phyloP scores from a whole-genome alignment of 2,329 filamentous ascomycete genomes.

The Clonostachys sp. region DNA sequence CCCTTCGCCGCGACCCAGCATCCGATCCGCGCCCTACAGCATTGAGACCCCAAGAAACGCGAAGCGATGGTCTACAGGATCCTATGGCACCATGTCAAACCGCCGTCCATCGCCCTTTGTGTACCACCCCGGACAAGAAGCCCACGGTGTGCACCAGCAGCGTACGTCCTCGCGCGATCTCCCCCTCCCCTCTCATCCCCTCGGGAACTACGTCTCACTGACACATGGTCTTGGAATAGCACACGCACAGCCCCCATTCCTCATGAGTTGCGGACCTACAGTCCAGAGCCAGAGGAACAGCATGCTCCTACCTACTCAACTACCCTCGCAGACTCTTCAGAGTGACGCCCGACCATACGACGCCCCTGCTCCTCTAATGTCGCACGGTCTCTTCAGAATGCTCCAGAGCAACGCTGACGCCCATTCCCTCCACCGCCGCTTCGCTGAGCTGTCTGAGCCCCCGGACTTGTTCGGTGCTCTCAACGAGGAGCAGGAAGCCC shows the following conservation, averaged over 20 bases:
- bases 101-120: conserved; percentile 56
- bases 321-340: conserved; percentile 44
- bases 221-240: conserved; percentile 16
- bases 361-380: conserved; percentile 58
- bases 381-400: conserved; percentile 69
- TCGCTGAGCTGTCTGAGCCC: conserved; percentile 68
- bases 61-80: conserved; percentile 77
- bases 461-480: conserved; percentile 75
- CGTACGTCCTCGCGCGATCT: conserved; percentile 32
- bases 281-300: conserved; percentile 42
- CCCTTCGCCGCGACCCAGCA: conserved; percentile 63
- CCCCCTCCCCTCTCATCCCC: conserved; percentile 17
- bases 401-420: conserved; percentile 71
- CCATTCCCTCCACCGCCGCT: conserved; percentile 63
- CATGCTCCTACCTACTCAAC: conserved; percentile 51
- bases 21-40: conserved; percentile 67
- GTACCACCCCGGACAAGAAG: conserved; percentile 57
- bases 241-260: conserved; percentile 47
- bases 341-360: conserved; percentile 51
- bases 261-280: conserved; percentile 40
- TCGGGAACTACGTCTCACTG: conserved; percentile 8
- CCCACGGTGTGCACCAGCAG: conserved; percentile 46
- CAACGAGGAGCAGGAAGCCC: conserved; percentile 67
- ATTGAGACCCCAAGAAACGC: conserved; percentile 60
- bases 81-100: conserved; percentile 51